Evolutionary conservation across 2,329 filamentous ascomycete species (phyloP), one percentile per base, ranked within the genome.

Genomic region (Aureobasidium sp.): DNA sequence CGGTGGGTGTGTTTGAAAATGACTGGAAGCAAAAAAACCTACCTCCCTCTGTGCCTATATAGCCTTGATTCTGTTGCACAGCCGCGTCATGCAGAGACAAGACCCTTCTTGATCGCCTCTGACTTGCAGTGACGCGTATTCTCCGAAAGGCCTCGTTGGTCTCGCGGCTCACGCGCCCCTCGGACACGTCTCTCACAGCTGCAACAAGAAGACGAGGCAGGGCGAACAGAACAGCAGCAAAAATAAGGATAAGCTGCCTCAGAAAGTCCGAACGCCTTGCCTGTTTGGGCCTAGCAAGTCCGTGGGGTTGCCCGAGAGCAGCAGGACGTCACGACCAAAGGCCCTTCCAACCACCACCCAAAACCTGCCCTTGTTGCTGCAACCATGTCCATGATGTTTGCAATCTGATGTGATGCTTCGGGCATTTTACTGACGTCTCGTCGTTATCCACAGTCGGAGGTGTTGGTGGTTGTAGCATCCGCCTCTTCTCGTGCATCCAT

Each of bases 251-350:
- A 55, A 62, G 59, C 48, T 52, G 48, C 58, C 47, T 53, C 49
- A 47, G 20, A 37, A 62, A 55, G 59, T 62, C 59, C 59, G 59
- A 61, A 55, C 49, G 59, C 59, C 22, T 37, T 55, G 5, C 59
- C 59, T 27, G 2, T 39, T 47, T 17, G 7, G 31, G 59, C 15
- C 12, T 62, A 53, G 49, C 31, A 27, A 39, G 41, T 62, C 48
- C 49, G 59, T 53, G 49, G 59, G 59, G 59, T 62, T 29, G 27
- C 25, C 49, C 59, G 31, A 47, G 20, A 55, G 27, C 17, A 22
- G 22, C 27, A 9, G 17, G 14, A 47, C 59, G 48, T 62, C 59
- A 62, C 49, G 17, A 9, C 17, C 39, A 29, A 29, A 41, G 27
- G 39, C 20, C 20, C 44, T 29, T 48, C 14, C 7, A 22, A 42